Evolutionary conservation across 2,329 filamentous ascomycete genomes (phyloP).

Genomic region (Esteya vermicola): DNA sequence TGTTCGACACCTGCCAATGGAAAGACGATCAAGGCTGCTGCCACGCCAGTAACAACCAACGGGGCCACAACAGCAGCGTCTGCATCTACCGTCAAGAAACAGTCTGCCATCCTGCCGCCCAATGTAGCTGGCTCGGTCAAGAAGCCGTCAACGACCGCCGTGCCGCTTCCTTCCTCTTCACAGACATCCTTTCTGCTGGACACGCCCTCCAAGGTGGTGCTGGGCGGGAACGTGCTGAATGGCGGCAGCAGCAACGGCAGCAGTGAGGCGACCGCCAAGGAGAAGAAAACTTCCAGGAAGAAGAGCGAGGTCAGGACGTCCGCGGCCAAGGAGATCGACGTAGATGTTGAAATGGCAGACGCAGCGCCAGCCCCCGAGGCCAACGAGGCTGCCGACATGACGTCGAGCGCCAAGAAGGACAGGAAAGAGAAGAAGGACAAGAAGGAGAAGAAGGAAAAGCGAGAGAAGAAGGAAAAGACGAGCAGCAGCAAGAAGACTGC

Average conservation of each 20-base stretch:
- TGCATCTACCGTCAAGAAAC: neutral
- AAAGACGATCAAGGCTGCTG: neutral
- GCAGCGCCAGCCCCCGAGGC: neutral
- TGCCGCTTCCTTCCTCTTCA: slow-evolving; percentile 1
- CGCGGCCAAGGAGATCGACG: neutral
- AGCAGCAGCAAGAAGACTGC: slow-evolving; percentile 2
- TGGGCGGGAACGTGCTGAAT: neutral
- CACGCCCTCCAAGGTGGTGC: slow-evolving; percentile 7
- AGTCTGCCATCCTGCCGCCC: too few species aligned
- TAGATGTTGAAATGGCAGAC: neutral
- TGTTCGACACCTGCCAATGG: neutral
- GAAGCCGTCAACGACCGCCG: slow-evolving; percentile 3
- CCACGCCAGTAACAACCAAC: neutral
- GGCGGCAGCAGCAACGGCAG: too few species aligned
- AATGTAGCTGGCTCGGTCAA: too few species aligned
- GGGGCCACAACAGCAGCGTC: neutral
- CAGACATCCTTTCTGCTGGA: slow-evolving; percentile 5
- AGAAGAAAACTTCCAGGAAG: slow-evolving; percentile 4
- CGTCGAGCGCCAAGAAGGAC: neutral
- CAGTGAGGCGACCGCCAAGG: slow-evolving; percentile 1
- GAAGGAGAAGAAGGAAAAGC: slow-evolving; percentile 6
- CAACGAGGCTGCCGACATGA: neutral
- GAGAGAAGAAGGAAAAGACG: slow-evolving; percentile 1
- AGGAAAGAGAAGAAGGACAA: slow-evolving; percentile 6
- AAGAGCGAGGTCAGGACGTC: slow-evolving; percentile 1